Evolutionary conservation across 306 rosid species (phyloP), one percentile per base, ranked within the genome.

Genomic region (Echinosophora koreensis): DNA sequence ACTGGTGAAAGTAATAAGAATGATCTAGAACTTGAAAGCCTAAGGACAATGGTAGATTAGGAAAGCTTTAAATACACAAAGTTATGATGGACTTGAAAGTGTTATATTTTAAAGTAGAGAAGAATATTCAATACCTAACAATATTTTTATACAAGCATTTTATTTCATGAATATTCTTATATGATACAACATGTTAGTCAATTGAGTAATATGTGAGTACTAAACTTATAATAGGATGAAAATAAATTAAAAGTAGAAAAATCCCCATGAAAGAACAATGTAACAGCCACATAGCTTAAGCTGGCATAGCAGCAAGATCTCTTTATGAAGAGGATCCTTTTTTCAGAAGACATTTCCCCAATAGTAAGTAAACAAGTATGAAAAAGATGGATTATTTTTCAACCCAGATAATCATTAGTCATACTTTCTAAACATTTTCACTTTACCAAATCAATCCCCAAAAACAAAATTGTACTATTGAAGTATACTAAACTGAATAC

Each of bases 231-330:
- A 86, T 85, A 78, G 86, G 68, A 16, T 71, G 77, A 22, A 81
- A 65, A 71, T 30, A 54, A 61, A 17, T 1, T 50, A 46, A 16
- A 52, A 22, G 15, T 42, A 13, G 42, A 3, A 81, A 57, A 32
- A 57, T 3, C 38, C 35, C 28, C 22, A 41, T 30, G 5, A 58
- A 73, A 12, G 66, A 76, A 65, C n/a, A 42, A 12, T 5, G 12
- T 55, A 65, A 22, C 42, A 77, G 8, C 69, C 78, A 72, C 7
- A 30, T 76, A 63, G 80, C 42, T 71, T 83, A 84, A 38, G 86
- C 66, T 73, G 85, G 83, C 61, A 80, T 78, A 81, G 52, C 76
- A 82, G 86, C 88, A n/a, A 79, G 87, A 63, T 87, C 71, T 58
- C 85, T 82, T 4, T 77, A 77, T n/a, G 76, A 70, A 18, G 80